Percentiles rank a stretch among this genome's conserved stretches.
phyloP scores from a whole-genome alignment of 208 protist species.

The Trichomonas gallinae region DNA sequence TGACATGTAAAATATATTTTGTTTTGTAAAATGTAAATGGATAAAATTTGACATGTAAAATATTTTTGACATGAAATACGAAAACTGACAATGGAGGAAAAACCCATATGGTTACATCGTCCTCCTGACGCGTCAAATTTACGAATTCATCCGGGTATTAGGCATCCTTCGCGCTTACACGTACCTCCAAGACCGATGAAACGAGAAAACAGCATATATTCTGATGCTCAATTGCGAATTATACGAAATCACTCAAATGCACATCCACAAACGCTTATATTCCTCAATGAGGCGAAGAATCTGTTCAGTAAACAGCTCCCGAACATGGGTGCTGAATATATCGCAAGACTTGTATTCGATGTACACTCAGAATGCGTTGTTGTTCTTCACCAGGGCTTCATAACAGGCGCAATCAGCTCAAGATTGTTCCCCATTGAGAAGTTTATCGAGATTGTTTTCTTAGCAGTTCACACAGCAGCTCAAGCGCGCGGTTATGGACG shows the following conservation, averaged over 20 bases:
- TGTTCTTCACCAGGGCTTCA: not conserved
- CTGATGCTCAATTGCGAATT: not conserved
- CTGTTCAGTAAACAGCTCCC: conserved; percentile 63
- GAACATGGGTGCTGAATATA: conserved; percentile 67
- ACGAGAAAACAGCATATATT: not conserved
- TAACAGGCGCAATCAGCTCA: conserved; percentile 64
- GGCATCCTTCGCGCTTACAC: not conserved
- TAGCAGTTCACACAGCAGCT: conserved; percentile 50
- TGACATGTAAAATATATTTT: too few relatives aligned
- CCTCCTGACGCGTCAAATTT: not conserved
- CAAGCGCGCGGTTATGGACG: conserved; percentile 59
- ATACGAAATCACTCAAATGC: not conserved
- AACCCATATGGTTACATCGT: not conserved
- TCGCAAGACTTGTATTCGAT: conserved; percentile 57
- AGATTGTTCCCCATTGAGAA: conserved; percentile 47
- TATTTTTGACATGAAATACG: too few relatives aligned
- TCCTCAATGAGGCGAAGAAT: conserved; percentile 55
- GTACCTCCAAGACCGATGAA: not conserved
- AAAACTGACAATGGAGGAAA: too few relatives aligned
- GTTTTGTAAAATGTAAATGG: too few relatives aligned
- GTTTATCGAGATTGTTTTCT: conserved; percentile 68
- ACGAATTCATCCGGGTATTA: not conserved
- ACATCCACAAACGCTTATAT: conserved; percentile 3
- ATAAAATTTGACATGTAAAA: too few relatives aligned
- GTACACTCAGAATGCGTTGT: not conserved